A percentile compares a stretch with the other conserved stretches of the same genome.
phyloP scores from a whole-genome alignment of 768 basidiomycete genomes.

The Lepiota venenata region DNA sequence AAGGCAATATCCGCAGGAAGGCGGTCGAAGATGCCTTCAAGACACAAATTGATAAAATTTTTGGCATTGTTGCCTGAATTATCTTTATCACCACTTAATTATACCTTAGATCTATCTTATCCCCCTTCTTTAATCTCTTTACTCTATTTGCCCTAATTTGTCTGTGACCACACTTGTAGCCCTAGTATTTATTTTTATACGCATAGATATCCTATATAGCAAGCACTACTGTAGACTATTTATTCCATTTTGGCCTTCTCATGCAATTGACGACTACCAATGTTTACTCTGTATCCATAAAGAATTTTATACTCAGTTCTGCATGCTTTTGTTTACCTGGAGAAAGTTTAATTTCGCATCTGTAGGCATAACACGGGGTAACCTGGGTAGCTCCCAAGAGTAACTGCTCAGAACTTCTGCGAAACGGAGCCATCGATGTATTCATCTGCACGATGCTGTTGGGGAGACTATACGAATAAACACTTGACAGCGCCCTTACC shows the following conservation, averaged over 20 bases:
- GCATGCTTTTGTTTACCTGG: no score
- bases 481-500: neutral
- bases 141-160: neutral
- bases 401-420: no score
- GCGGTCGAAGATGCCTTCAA: slow-evolving; percentile 70
- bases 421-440: no score
- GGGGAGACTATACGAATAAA: neutral
- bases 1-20: slow-evolving; percentile 76
- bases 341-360: no score
- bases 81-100: neutral
- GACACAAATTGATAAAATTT: slow-evolving; percentile 55
- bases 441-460: no score
- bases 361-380: no score
- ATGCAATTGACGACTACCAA: neutral
- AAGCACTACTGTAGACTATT: no score
- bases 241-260: slow-evolving; percentile 1
- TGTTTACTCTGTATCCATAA: no score
- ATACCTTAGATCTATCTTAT: neutral
- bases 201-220: no score
- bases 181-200: neutral
- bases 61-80: slow-evolving; percentile 19
- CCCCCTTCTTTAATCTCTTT: neutral
- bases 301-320: no score
- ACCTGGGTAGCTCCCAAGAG: no score
- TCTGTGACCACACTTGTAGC: slow-evolving; percentile 5